Base-by-base conservation (phyloP, 345 rosid species). In the Citrus sinensis region DNA sequence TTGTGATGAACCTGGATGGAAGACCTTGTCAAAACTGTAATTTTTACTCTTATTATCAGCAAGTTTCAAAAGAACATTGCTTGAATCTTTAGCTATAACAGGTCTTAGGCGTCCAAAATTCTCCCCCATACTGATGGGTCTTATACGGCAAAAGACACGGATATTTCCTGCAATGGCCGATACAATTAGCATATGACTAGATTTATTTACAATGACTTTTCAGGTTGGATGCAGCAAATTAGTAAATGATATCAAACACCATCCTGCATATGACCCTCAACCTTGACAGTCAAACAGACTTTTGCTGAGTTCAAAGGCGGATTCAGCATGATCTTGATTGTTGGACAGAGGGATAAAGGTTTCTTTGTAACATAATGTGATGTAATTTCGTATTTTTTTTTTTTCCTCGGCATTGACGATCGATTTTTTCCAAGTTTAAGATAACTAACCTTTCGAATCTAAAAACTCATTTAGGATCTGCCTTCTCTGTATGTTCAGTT, bases 61-160 rank as follows among this genome's bases (percentile, higher is more conserved):
- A 29, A 90, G 73, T 66, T 83, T 83, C 40, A 89, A 79, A 64
- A 88, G 60, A 6, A 91, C 86, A 69, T 80, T 80, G 76, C 84
- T 87, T 67, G 91, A 76, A 79, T 90, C 90, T 17, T 82, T 83
- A 78, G 88, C 84, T 67, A 85, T 80, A 8, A 87, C 81, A 76
- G 87, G 84, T 79, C 70, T 87, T 58, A 82, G 67, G 72, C 27
- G 16, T 54, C 85, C 79, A 19, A 81, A 61, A 77, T 64, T 59
- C 82, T 88, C 86, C 35, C 78, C 86, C 7, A 59, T 37, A 37
- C 76, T 69, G 62, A 85, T 40, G 6, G 97, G 95, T 80, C 89
- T 89, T 24, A 92, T 77, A 24, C 95, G 93, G 75, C 97, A 92
- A 78, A 91, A 92, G 30, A 92, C 97, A 42, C 97, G 93, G 76